A percentile compares a stretch with the other conserved stretches of the same genome.
Evolutionary conservation across 2,329 filamentous ascomycete species (phyloP).

Genomic region (Aspergillus sp.): DNA sequence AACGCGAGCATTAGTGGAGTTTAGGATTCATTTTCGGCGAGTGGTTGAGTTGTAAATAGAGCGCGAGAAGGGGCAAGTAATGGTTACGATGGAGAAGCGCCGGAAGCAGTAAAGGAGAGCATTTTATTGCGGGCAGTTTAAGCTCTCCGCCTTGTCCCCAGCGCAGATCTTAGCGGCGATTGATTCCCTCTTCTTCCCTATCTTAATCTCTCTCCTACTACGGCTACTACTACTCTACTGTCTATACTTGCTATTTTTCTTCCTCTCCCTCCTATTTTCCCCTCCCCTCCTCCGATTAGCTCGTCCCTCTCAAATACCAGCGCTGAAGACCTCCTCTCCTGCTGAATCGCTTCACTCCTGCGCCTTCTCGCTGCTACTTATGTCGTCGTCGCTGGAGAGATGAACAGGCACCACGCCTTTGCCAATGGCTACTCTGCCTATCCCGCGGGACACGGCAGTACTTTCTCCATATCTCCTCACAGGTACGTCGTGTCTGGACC

Average conservation of each 20-base stretch:
- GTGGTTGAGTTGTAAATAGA: too few species aligned
- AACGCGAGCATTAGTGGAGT: too few species aligned
- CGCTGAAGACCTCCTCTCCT: conserved; percentile 2
- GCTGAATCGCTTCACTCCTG: not conserved
- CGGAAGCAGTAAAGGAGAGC: too few species aligned
- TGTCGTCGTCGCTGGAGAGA: conserved; percentile 45
- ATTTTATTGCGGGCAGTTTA: too few species aligned
- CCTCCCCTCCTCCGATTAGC: conserved; percentile 2
- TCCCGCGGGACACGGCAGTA: conserved; percentile 56
- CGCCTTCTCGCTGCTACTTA: conserved; percentile 13
- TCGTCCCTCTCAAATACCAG: conserved; percentile 8
- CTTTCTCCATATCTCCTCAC: conserved; percentile 81
- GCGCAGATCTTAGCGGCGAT: too few species aligned
- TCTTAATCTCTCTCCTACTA: conserved; percentile 2
- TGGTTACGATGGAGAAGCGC: too few species aligned
- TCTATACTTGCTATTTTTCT: not conserved
- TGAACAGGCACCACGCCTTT: conserved; percentile 79
- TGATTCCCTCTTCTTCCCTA: conserved; percentile 3
- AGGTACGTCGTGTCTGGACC: conserved; percentile 65
- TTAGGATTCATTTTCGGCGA: too few species aligned
- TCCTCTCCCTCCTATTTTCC: not conserved
- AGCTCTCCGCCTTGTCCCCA: too few species aligned
- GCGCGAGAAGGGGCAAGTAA: too few species aligned
- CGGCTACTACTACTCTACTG: conserved; percentile 1
- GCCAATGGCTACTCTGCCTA: conserved; percentile 66